Percentiles rank a stretch among this genome's conserved stretches.
Conservation (phyloP, 306 rosid genomes). For the Trifolium dubium region DNA sequence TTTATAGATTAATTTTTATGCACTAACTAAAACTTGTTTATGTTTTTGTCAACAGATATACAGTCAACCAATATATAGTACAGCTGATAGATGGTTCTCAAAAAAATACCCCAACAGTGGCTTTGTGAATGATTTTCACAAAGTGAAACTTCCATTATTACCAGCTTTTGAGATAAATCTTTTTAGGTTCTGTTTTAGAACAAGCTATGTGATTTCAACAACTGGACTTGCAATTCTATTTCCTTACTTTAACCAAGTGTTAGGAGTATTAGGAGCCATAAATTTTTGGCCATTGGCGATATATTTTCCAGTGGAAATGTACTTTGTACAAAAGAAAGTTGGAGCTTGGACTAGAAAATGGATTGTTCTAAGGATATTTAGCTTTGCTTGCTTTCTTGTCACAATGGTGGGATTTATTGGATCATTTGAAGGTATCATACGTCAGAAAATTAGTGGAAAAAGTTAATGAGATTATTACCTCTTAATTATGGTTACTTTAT, state of each 20-base stretch:
- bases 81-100: constrained; percentile 62
- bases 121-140: constrained; percentile 59
- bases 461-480: not conserved
- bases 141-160: constrained; percentile 59
- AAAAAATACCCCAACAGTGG: constrained; percentile 63
- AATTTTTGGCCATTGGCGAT: constrained; percentile 90
- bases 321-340: constrained; percentile 69
- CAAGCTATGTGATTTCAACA: constrained; percentile 70
- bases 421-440: constrained; percentile 68
- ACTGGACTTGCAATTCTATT: constrained; percentile 65
- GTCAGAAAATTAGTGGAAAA: constrained; percentile 21
- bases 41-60: constrained; percentile 51
- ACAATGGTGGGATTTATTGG: constrained; percentile 64
- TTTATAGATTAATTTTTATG: too few species aligned
- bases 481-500: not conserved
- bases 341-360: constrained; percentile 73
- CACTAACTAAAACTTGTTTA: too few species aligned
- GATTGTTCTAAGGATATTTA: constrained; percentile 65
- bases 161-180: constrained; percentile 52
- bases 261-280: constrained; percentile 83
- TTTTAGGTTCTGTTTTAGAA: constrained; percentile 69
- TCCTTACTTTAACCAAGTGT: constrained; percentile 84
- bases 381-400: constrained; percentile 72
- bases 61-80: constrained; percentile 68
- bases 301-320: constrained; percentile 92